Percentiles rank a stretch among this genome's conserved stretches.
Evolutionary conservation across 2,329 filamentous ascomycete species (phyloP).

Genomic region (Aspergillus hortae): DNA sequence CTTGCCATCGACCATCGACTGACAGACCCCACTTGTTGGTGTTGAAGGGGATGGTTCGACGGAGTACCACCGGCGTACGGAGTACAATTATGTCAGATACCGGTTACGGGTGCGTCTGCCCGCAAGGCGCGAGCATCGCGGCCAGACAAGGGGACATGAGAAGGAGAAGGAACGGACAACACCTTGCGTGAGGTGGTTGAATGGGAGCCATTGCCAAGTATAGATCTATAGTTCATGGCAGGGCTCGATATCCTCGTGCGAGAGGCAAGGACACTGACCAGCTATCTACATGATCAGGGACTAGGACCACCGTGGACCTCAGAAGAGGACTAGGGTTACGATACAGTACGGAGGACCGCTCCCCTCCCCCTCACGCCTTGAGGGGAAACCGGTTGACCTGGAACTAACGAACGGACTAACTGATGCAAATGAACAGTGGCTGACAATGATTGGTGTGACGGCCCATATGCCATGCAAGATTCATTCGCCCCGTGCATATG

Average conservation of each 20-base stretch:
- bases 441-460: conserved; percentile 13
- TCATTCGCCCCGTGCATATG: conserved; percentile 28
- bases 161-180: neutral
- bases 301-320: too few relatives aligned
- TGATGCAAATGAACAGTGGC: conserved; percentile 7
- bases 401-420: conserved; percentile 5
- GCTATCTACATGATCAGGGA: too few relatives aligned
- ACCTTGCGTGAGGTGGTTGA: neutral
- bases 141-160: neutral
- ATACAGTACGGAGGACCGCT: neutral
- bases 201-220: neutral
- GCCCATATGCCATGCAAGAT: conserved; percentile 18
- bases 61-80: neutral
- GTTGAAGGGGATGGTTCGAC: neutral
- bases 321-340: neutral
- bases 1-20: neutral
- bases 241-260: neutral
- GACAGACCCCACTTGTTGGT: neutral
- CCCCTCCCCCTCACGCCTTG: neutral
- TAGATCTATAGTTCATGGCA: too few relatives aligned
- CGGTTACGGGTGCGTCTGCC: neutral
- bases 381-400: neutral
- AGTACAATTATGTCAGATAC: neutral
- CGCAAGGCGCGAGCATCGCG: neutral
- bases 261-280: neutral